These are phyloP conservation scores for Beauveria brongniartii DNA, from an alignment of 2,329 filamentous ascomycete genomes.

Conservation along the genomic window DNA sequence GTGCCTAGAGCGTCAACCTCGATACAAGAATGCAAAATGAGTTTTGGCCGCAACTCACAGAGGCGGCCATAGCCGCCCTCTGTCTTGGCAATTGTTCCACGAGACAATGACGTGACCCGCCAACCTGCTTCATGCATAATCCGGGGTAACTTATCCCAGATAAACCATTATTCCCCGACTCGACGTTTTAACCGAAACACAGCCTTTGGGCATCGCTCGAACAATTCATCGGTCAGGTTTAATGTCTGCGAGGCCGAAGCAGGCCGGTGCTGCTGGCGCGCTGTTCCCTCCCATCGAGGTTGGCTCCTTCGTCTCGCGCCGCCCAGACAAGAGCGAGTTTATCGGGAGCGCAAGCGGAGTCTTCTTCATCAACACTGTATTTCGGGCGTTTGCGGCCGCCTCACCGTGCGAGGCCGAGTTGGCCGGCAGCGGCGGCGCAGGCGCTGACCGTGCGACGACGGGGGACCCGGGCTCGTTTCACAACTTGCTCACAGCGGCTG, in stretches of 20 bases:
- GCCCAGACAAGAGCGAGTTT: slow-evolving; percentile 34
- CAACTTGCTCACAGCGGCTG: not conserved
- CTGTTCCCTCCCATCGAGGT: slow-evolving; percentile 7
- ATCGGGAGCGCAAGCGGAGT: slow-evolving; percentile 44
- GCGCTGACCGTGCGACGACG: slow-evolving; percentile 9
- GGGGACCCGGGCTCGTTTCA: not conserved
- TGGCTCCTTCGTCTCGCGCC: slow-evolving; percentile 1
- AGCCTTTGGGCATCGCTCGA: not conserved
- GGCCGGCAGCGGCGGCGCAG: not conserved
- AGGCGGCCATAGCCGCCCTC: not conserved
- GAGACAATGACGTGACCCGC: not conserved
- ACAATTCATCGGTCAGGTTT: not conserved
- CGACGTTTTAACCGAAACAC: not conserved
- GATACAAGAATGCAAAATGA: too few species aligned
- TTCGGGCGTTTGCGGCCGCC: slow-evolving; percentile 37
- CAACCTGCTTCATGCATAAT: not conserved
- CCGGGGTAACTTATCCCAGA: not conserved
- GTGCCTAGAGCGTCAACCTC: too few species aligned
- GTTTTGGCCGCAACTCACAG: too few species aligned
- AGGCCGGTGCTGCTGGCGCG: not conserved
- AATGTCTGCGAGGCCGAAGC: not conserved
- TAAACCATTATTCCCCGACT: not conserved
- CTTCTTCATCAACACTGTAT: slow-evolving; percentile 46
- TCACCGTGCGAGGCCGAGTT: slow-evolving; percentile 12
- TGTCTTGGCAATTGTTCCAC: not conserved